Evolutionary conservation across 2,329 filamentous ascomycete species (phyloP).

Genomic region (Phaeoacremonium minimum): DNA sequence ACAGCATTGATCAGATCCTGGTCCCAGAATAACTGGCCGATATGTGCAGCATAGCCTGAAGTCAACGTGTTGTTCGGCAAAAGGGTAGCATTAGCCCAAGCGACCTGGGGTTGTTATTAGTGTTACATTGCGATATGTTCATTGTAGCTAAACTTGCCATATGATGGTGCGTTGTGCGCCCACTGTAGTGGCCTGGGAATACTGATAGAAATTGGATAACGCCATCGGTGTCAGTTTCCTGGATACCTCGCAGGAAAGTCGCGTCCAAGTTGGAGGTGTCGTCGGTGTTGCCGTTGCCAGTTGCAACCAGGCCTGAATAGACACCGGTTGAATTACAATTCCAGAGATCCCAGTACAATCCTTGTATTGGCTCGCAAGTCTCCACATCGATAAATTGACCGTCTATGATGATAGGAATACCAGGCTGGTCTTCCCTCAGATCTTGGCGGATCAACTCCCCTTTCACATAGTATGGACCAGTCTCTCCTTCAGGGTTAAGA

Average conservation of each 20-base stretch:
- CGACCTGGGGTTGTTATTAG: conserved; percentile 7
- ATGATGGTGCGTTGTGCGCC: conserved; percentile 33
- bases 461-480: conserved; percentile 26
- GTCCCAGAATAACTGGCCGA: conserved; percentile 59
- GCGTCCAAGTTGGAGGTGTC: conserved; percentile 26
- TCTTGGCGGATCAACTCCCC: conserved; percentile 29
- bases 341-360: conserved; percentile 19
- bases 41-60: conserved; percentile 46
- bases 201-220: conserved; percentile 33
- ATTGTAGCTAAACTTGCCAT: conserved; percentile 9
- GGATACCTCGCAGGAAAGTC: conserved; percentile 39
- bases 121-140: not conserved
- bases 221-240: conserved; percentile 32
- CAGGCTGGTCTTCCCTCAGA: conserved; percentile 27
- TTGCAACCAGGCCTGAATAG: conserved; percentile 28
- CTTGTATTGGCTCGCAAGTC: conserved; percentile 31
- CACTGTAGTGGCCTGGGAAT: conserved; percentile 40
- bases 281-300: conserved; percentile 17
- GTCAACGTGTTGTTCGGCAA: conserved; percentile 45
- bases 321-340: conserved; percentile 33
- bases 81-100: conserved; percentile 20
- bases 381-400: conserved; percentile 35
- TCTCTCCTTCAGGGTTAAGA: conserved; percentile 23
- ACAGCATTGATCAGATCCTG: conserved; percentile 46
- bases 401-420: conserved; percentile 32